phyloP scores from a whole-genome alignment of 169 alveolate genomes.

The Eimeria necatrix region DNA sequence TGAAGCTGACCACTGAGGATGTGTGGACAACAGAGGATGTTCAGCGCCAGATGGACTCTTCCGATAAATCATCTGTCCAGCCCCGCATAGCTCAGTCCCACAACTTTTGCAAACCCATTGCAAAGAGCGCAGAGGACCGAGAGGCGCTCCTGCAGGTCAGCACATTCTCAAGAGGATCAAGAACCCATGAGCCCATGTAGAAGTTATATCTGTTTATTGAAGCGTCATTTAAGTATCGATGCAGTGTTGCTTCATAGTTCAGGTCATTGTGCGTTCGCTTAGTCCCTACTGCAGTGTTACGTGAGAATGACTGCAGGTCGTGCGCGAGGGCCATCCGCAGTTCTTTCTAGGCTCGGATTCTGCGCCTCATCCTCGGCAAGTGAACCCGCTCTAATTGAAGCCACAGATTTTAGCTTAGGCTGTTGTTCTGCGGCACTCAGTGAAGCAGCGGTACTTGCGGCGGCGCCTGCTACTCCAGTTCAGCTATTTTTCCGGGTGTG shows the following conservation, averaged over 20 bases:
- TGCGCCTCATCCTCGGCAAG: constrained; percentile 82
- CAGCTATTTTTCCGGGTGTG: background rate
- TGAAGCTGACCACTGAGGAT: constrained; percentile 78
- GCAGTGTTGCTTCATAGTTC: background rate
- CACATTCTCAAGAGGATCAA: too few species aligned
- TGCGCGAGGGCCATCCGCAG: constrained; percentile 80
- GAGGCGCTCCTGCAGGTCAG: constrained; percentile 80
- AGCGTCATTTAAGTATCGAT: too few species aligned
- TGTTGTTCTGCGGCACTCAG: too few species aligned
- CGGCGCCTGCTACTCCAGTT: too few species aligned
- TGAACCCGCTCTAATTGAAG: too few species aligned
- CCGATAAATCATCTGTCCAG: background rate
- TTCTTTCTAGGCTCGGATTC: constrained; percentile 85
- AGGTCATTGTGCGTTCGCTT: background rate
- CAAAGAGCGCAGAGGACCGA: constrained; percentile 80
- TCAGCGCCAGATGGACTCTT: background rate
- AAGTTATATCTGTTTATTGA: too few species aligned
- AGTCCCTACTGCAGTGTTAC: background rate
- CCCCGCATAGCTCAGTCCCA: constrained; percentile 67
- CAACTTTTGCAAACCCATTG: constrained; percentile 84
- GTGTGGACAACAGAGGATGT: constrained; percentile 52
- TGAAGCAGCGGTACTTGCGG: too few species aligned
- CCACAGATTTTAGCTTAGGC: too few species aligned
- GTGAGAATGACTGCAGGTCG: constrained; percentile 53
- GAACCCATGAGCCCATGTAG: too few species aligned